Base-by-base conservation (phyloP, 2,329 filamentous ascomycete species). In the Orbilia ellipsospora region DNA sequence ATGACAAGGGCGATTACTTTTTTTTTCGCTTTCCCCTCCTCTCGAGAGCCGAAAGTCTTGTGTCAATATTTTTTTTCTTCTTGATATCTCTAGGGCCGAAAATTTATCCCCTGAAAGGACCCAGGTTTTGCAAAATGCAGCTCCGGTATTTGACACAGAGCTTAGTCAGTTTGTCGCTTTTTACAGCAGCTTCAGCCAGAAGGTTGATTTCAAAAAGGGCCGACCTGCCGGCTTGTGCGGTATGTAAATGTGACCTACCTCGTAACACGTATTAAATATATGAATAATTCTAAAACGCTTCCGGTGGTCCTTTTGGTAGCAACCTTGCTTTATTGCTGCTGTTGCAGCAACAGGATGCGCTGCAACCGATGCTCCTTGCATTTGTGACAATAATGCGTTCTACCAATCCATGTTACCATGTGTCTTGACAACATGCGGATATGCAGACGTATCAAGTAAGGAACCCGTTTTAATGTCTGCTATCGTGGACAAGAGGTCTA, bases 231-330 rank as follows among this genome's bases (percentile, higher is more conserved):
- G n/a, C 20, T n/a, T 75, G 72, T 20, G 59, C 63, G 18, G 72
- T 75, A 75, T 61, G 72, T 75, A 42, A 55, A 40, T 57, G 65
- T 59, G 59, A 57, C 51, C 63, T 67, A 56, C 45, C 51, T 57
- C 12, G 23, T 59, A 52, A 18, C 56, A 31, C 31, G 45, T 50
- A 63, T 20, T 54, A 48, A 55, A 5, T 26, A 50, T 50, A 8
- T 7, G 23, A 23, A 18, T 18, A 44, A 68, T 48, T 23, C 52
- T 57, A 50, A 56, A 10, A 12, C 10, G 4, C 18, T 63, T 50
- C 59, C 56, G 54, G 68, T 60, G 50, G 31, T 70, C 66, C 48
- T 57, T 51, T 36, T 36, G 8, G 12, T 44, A 75, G 72, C 10
- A 65, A 75, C 13, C 51, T 10, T 75, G 72, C 31, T 68, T 75